phyloP scores from a whole-genome alignment of 2,329 filamentous ascomycete genomes.

The Bipolaris oryzae region DNA sequence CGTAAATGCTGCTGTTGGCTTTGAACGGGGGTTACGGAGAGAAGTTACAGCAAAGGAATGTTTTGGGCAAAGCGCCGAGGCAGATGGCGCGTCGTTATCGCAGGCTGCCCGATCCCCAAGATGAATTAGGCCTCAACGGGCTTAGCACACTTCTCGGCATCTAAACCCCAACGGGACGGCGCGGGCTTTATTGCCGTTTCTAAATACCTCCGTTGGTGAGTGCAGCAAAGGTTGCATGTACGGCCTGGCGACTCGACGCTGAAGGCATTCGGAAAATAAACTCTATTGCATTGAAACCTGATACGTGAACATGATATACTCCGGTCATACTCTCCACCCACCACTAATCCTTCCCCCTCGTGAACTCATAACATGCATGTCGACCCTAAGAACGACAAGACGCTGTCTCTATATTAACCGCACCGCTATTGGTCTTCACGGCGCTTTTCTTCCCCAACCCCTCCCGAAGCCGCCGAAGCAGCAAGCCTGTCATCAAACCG shows the following conservation, averaged over 20 bases:
- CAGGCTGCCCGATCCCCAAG: conserved; percentile 6
- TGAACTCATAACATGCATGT: background rate
- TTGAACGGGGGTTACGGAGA: background rate
- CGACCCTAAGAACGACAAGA: background rate
- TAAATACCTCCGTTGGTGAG: background rate
- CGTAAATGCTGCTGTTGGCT: background rate
- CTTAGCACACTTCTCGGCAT: conserved; percentile 1
- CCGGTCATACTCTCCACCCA: background rate
- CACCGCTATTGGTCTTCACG: background rate
- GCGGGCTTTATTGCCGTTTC: background rate
- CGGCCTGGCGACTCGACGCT: background rate
- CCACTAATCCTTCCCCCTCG: background rate
- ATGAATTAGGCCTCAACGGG: conserved; percentile 3
- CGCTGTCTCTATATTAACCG: background rate
- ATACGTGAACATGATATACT: background rate
- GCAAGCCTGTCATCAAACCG: background rate
- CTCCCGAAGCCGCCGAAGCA: background rate
- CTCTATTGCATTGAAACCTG: background rate
- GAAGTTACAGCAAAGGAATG: conserved; percentile 1
- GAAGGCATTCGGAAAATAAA: background rate
- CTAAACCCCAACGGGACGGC: background rate
- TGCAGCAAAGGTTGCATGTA: background rate
- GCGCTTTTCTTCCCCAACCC: background rate
- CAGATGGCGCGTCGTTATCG: conserved; percentile 22
- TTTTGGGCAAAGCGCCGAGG: conserved; percentile 16